Evolutionary conservation across 2,329 filamentous ascomycete genomes (phyloP), one percentile per base, ranked within the genome.

Genomic region (Cucurbitaria berberidis): DNA sequence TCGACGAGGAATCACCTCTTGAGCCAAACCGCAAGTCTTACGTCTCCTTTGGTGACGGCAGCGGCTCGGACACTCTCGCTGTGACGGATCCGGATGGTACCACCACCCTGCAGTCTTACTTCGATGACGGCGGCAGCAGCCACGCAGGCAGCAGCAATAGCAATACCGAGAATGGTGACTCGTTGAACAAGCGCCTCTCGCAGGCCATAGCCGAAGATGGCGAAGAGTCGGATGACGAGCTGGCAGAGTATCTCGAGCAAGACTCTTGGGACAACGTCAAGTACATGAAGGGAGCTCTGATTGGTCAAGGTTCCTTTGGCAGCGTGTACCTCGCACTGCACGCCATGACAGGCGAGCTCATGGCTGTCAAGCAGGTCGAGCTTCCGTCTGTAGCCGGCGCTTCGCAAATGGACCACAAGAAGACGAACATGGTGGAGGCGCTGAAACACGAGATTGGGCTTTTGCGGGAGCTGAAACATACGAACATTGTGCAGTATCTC

Each of bases 251-350:
- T 81, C 82, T 98, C 35, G 87, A 91, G 29, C 91, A 91, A 60
- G 91, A 97, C 71, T 96, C 91, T 8, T 98, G 95, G 87, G 93
- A 96, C 61, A 93, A 96, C 59, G 90, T 93, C 79, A 96, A 96
- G 76, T 99, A 96, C 90, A 98, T 99, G 92, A 97, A 98, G 80
- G 95, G 95, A 70, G 93, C 93, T 27, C 82, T 98, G 59, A 99
- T 99, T 63, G 95, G 95, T 27, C 92, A 97, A 76, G 95, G 95
- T 59, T 97, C 93, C 4, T 99, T 99, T 69, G 95, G 95, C 68
- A 93, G 89, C 65, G 95, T 99, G 47, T 99, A 96, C 77, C 84
- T 99, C 43, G 95, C 95, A 22, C 83, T 99, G 27, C 95, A 99
- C 74, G 91, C 95, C 45, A 89, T 99, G 48, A 99, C 95, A 16